These are phyloP conservation scores for Penicillium fimorum DNA, from an alignment of 495 filamentous ascomycete genomes.

Conservation along the genomic window DNA sequence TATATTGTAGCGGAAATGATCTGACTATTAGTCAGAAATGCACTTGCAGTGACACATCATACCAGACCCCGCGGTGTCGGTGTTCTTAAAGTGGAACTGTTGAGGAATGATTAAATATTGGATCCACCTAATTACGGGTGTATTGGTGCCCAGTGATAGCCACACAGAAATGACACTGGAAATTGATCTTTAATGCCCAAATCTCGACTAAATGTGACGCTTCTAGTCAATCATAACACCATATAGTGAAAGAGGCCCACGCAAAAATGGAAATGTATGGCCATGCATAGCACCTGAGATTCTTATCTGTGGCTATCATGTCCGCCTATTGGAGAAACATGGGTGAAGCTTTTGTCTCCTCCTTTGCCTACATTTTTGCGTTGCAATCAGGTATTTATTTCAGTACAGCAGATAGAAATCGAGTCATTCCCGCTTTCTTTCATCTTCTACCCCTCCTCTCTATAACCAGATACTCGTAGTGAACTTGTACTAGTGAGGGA, in stretches of 20 bases:
- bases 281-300: neutral
- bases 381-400: neutral
- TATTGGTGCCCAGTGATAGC: constrained; percentile 1
- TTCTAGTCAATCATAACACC: neutral
- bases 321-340: neutral
- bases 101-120: neutral
- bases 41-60: neutral
- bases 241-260: neutral
- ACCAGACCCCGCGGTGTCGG: constrained; percentile 2
- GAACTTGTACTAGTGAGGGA: neutral
- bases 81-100: neutral
- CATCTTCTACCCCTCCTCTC: too few species aligned
- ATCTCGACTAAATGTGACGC: neutral
- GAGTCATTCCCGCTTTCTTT: neutral
- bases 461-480: too few species aligned
- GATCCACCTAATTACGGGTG: constrained; percentile 2
- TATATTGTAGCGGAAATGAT: constrained; percentile 27
- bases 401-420: neutral
- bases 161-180: neutral
- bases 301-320: neutral
- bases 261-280: neutral
- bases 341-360: constrained; percentile 1
- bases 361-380: neutral
- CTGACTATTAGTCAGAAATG: neutral
- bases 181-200: neutral